These are phyloP conservation scores for Trichomonas gallinae DNA, from an alignment of 208 protist genomes.

Conservation along the genomic window DNA sequence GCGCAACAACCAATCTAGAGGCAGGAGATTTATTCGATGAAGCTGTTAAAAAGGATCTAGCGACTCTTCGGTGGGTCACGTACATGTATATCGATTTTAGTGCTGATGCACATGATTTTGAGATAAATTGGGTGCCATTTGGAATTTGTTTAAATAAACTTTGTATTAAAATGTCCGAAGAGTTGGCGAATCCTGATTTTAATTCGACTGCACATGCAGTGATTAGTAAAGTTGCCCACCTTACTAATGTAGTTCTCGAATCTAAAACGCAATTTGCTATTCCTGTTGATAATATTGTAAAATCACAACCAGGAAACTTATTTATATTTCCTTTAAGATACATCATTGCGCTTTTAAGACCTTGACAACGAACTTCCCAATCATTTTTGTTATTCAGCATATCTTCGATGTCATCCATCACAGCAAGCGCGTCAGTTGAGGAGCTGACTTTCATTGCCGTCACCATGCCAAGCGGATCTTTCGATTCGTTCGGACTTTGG, in stretches of 20 bases:
- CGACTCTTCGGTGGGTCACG: background rate
- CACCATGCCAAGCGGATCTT: background rate
- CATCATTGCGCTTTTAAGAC: background rate
- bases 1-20: background rate
- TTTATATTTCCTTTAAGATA: background rate
- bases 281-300: background rate
- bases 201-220: background rate
- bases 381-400: background rate
- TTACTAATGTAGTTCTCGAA: background rate
- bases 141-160: background rate
- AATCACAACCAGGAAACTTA: background rate
- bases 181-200: background rate
- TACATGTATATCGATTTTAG: background rate
- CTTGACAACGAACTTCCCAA: background rate
- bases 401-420: background rate
- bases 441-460: background rate
- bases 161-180: background rate
- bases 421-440: background rate
- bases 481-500: background rate
- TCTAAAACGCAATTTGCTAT: background rate
- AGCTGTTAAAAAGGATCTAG: background rate
- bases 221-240: background rate
- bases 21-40: background rate
- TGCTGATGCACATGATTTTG: background rate
- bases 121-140: background rate